A percentile compares a stretch with the other conserved stretches of the same genome.
phyloP scores from a whole-genome alignment of 306 rosid species.

The Vigna unguiculata region DNA sequence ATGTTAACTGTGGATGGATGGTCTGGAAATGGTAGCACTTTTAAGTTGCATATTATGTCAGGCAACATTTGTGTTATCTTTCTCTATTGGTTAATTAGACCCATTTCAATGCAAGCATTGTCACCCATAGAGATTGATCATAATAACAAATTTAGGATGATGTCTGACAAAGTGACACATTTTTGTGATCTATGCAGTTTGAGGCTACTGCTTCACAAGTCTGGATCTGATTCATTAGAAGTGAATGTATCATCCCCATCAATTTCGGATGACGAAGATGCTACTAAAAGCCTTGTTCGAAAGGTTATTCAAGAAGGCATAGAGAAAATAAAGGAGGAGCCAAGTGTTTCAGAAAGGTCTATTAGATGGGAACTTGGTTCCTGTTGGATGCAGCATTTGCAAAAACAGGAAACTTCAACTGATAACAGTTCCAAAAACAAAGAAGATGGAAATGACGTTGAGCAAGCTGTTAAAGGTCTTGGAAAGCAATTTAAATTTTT shows the following conservation, averaged over 20 bases:
- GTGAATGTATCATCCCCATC: conserved; percentile 49
- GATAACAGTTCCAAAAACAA: conserved; percentile 49
- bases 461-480: conserved; percentile 79
- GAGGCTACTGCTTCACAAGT: conserved; percentile 78
- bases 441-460: conserved; percentile 54
- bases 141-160: conserved; percentile 11
- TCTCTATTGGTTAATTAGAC: not conserved
- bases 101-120: not conserved
- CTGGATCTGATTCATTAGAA: conserved; percentile 55
- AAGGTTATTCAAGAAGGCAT: conserved; percentile 69
- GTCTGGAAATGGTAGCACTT: conserved; percentile 27
- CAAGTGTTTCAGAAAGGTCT: conserved; percentile 54
- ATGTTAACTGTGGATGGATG: conserved; percentile 9
- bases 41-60: not conserved
- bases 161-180: conserved; percentile 1
- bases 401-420: conserved; percentile 66
- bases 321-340: conserved; percentile 58
- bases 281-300: conserved; percentile 54
- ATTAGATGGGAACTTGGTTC: conserved; percentile 99
- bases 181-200: conserved; percentile 62
- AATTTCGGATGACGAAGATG: conserved; percentile 59
- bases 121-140: not conserved
- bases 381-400: conserved; percentile 93
- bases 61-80: not conserved
- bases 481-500: conserved; percentile 86